Base-by-base conservation (phyloP, 495 filamentous ascomycete species). In the Physcia stellaris region DNA sequence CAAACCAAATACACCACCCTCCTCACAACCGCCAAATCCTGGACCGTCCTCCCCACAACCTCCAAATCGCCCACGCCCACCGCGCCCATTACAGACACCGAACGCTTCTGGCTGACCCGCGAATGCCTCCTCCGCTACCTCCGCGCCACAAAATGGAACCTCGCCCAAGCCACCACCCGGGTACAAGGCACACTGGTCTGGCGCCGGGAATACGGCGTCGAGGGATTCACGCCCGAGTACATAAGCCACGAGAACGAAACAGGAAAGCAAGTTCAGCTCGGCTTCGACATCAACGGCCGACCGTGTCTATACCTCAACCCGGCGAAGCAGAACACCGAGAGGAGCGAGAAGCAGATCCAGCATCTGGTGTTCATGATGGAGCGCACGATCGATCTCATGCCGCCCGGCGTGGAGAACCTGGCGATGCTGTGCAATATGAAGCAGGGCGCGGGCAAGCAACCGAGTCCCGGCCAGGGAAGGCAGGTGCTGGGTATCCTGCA, bases 341-440 rank as follows among this genome's bases (percentile, higher is more conserved):
- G 73, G 57, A 80, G 76, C 41, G 80, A 86, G n/a, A 74, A 84
- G 51, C 90, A 98, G 58, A 72, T 95, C 18, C 76, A 98, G 55
- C 87, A 95, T 55, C 68, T 98, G 31, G 86, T 95, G 28, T 98
- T 74, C 57, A 94, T 94, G 85, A 60, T 98, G 30, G 90, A 98
- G 64, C 73, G 84, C 18, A 74, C 80, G 15, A 75, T 95, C 48
- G 86, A 94, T 41, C 55, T 95, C 23, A 87, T 92, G 77, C 73
- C 77, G 1, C 71, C 90, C 1, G 77, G 79, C 9, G 83, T 90
- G 51, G 90, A 94, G 59, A 86, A 76, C 2, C 56, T 93, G 31
- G 79, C 83, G 6, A 66, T 98, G 3, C 59, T 95, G 37, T 82
- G 95, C 50, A 83, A 94, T 63, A 94, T 88, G 64, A 83, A 80